Evolutionary conservation across 305 asterid genomes (phyloP), one percentile per base, ranked within the genome.

Genomic region (Rubia tinctorum): DNA sequence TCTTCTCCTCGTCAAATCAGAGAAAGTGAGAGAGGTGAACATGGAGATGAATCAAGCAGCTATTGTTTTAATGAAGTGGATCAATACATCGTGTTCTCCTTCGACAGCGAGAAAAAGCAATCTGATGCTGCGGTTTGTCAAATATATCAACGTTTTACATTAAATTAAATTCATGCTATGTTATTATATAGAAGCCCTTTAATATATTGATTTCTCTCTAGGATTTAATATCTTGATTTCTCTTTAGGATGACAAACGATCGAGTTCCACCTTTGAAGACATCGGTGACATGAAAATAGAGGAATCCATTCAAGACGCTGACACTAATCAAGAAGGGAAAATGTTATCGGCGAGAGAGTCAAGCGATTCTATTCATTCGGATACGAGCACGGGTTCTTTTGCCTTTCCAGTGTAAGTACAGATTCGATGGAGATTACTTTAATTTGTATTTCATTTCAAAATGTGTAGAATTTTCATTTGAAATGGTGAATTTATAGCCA

Each of bases 371-470:
- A 71, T 76, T 68, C 72, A 53, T 25, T 81, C 85, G 6, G 74
- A 77, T 66, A 64, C 73, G 17, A 74, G 82, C 70, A 76, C 79
- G 13, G 68, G 82, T 49, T 81, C 87, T 34, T 84, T 84, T 74
- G 80, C 87, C 34, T 84, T 93, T 72, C 97, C 94, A 63, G 80
- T 74, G 96, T 88, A 81, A 86, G 96, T 79, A 40, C 3, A 20
- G 37, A 18, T 55, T n/a, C 6, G 60, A 18, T 49, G 55, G 7
- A 6, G 55, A 49, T 49, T 14, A 15, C 17, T 18, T 53, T 4
- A 37, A 37, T 7, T 18, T 55, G 60, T 20, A 23, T 58, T 58
- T 20, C 30, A 58, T 58, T 4, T 23, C 12, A 13, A 51, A 64
- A 7, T 11, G 6, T n/a, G 2, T 3, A 18, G 23, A 53, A 53